These are phyloP conservation scores for Narthecium ossifragum DNA, from an alignment of 106 monocot species.

Conservation along the genomic window DNA sequence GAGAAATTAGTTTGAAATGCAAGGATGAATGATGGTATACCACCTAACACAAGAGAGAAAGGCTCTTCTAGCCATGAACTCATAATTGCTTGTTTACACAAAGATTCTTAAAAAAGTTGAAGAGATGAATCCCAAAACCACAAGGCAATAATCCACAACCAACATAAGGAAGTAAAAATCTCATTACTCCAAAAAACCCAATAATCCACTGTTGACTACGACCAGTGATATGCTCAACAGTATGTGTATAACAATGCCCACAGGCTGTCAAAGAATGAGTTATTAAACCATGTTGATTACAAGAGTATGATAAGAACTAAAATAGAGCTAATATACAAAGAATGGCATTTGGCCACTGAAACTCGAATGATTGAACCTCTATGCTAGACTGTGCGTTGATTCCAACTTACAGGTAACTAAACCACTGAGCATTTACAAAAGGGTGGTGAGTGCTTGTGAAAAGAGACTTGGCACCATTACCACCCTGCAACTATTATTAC, in stretches of 20 bases:
- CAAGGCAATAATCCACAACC: neutral
- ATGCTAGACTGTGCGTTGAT: neutral
- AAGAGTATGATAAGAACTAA: conserved; percentile 1
- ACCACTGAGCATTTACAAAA: conserved; percentile 10
- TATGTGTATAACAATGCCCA: neutral
- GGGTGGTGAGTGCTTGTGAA: neutral
- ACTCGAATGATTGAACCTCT: conserved; percentile 12
- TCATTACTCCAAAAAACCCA: neutral
- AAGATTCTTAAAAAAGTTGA: too few relatives aligned
- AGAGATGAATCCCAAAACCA: neutral
- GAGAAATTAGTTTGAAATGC: too few relatives aligned
- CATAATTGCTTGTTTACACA: too few relatives aligned
- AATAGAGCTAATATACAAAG: conserved; percentile 39
- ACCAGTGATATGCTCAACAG: neutral
- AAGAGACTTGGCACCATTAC: neutral
- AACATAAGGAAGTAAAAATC: neutral
- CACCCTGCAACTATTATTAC: neutral
- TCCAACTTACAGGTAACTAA: neutral
- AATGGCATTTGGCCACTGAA: conserved; percentile 15
- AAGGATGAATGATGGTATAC: too few relatives aligned
- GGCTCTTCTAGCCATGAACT: too few relatives aligned
- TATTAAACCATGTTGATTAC: conserved; percentile 3
- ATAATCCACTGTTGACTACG: neutral
- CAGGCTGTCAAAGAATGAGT: conserved; percentile 7
- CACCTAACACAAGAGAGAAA: too few relatives aligned